Evolutionary conservation across 2,329 filamentous ascomycete genomes (phyloP).

Genomic region (Onygenales sp.): DNA sequence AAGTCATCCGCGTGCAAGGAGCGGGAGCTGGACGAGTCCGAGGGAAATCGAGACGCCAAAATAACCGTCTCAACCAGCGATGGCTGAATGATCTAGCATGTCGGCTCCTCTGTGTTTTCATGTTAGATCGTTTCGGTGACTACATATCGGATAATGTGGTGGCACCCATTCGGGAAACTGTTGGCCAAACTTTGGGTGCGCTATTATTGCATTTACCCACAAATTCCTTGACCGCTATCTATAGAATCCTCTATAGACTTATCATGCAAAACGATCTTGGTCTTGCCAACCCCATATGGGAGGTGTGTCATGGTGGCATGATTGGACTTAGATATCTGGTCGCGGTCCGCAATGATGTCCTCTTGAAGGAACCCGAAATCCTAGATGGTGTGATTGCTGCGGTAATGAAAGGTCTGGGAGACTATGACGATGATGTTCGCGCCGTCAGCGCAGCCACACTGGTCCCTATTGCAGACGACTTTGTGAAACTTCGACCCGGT

Average conservation of each 20-base stretch:
- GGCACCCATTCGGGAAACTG: constrained; percentile 88
- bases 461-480: constrained; percentile 91
- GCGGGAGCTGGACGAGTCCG: constrained; percentile 70
- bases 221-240: constrained; percentile 72
- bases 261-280: constrained; percentile 82
- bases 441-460: constrained; percentile 96
- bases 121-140: constrained; percentile 94
- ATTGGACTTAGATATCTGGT: constrained; percentile 92
- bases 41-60: constrained; percentile 62
- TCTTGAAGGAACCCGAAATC: constrained; percentile 72
- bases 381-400: constrained; percentile 88
- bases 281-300: constrained; percentile 70
- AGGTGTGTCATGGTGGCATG: constrained; percentile 96
- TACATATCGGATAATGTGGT: constrained; percentile 97
- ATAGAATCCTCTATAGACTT: constrained; percentile 74
- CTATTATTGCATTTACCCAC: constrained; percentile 74
- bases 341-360: constrained; percentile 83
- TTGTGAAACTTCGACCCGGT: constrained; percentile 71
- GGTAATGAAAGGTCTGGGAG: constrained; percentile 88
- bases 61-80: constrained; percentile 66
- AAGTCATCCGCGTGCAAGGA: constrained; percentile 87
- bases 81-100: constrained; percentile 97
- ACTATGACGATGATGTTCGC: constrained; percentile 89
- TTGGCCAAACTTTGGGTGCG: constrained; percentile 86
- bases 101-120: constrained; percentile 86